Evolutionary conservation across 495 filamentous ascomycete genomes (phyloP).

Genomic region (Mytilinidion resinicola): DNA sequence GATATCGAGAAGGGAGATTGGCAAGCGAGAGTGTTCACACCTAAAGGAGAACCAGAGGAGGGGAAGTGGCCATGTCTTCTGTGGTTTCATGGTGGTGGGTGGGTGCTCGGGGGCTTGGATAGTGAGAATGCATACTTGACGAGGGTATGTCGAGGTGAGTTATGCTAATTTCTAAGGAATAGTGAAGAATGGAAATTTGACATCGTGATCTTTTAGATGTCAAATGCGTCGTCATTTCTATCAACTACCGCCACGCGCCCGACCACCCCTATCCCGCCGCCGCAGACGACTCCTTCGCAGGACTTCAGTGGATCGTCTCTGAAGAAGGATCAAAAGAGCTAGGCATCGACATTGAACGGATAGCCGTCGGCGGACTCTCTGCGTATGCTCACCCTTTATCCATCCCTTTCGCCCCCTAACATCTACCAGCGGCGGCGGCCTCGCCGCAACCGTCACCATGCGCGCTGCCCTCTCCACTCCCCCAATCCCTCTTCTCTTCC

Average conservation of each 20-base stretch:
- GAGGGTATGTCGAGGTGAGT: slow-evolving; percentile 13
- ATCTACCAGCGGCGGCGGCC: background rate
- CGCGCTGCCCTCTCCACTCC: background rate
- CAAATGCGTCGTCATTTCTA: slow-evolving; percentile 20
- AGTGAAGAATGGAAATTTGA: no score
- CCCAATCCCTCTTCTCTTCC: slow-evolving; percentile 1
- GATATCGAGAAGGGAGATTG: background rate
- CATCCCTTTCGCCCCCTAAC: no score
- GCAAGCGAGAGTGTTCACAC: slow-evolving; percentile 3
- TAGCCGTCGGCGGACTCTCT: background rate
- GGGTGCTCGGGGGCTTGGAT: slow-evolving; percentile 20
- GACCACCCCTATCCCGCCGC: slow-evolving; percentile 25
- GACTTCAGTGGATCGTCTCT: slow-evolving; percentile 10
- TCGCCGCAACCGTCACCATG: background rate
- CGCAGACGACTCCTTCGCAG: slow-evolving; percentile 18
- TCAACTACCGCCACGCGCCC: slow-evolving; percentile 31
- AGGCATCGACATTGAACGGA: background rate
- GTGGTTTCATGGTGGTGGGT: slow-evolving; percentile 32
- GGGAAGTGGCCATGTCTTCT: slow-evolving; percentile 22
- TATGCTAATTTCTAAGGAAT: no score
- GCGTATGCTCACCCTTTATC: background rate
- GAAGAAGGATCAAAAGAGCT: background rate
- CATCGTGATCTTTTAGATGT: background rate
- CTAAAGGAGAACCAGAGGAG: background rate
- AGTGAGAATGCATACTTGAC: slow-evolving; percentile 11